A percentile compares a stretch with the other conserved stretches of the same genome.
These are phyloP conservation scores for Exophiala xenobiotica DNA, from an alignment of 2,329 filamentous ascomycete species.

Conservation along the genomic window DNA sequence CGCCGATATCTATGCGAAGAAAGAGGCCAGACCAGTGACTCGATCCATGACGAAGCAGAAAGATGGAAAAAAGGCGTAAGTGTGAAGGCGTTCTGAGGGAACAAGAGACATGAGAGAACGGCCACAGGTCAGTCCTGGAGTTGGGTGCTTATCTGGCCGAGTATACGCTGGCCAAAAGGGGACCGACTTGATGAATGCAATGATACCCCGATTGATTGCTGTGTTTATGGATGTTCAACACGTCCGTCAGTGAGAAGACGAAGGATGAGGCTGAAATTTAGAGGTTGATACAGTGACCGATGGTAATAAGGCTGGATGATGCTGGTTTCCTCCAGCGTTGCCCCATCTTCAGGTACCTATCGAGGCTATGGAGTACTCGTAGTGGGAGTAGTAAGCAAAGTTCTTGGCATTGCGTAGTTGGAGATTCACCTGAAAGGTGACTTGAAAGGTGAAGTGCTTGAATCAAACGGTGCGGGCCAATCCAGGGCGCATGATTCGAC, in stretches of 20 bases:
- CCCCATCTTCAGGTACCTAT: too few species aligned
- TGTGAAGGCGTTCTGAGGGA: constrained; percentile 16
- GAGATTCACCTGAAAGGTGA: too few species aligned
- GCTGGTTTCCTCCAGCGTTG: too few species aligned
- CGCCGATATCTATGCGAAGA: constrained; percentile 86
- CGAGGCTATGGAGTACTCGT: background rate
- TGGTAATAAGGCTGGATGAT: background rate
- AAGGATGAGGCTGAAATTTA: background rate
- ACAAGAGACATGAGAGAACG: background rate
- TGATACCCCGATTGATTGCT: background rate
- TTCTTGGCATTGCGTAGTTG: constrained; percentile 4
- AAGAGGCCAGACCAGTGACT: constrained; percentile 38
- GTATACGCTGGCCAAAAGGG: too few species aligned
- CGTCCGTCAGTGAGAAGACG: background rate
- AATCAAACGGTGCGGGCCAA: background rate
- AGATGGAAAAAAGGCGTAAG: constrained; percentile 39
- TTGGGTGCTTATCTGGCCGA: too few species aligned
- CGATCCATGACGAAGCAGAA: constrained; percentile 35
- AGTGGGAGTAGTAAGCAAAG: background rate
- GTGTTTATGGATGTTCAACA: background rate
- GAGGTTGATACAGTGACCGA: too few species aligned
- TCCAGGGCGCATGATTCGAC: constrained; percentile 2
- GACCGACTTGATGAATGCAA: background rate
- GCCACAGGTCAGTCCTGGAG: too few species aligned
- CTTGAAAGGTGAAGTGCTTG: too few species aligned